These are phyloP conservation scores for Curvularia eragrostidis DNA, from an alignment of 2,329 filamentous ascomycete genomes.

Conservation along the genomic window DNA sequence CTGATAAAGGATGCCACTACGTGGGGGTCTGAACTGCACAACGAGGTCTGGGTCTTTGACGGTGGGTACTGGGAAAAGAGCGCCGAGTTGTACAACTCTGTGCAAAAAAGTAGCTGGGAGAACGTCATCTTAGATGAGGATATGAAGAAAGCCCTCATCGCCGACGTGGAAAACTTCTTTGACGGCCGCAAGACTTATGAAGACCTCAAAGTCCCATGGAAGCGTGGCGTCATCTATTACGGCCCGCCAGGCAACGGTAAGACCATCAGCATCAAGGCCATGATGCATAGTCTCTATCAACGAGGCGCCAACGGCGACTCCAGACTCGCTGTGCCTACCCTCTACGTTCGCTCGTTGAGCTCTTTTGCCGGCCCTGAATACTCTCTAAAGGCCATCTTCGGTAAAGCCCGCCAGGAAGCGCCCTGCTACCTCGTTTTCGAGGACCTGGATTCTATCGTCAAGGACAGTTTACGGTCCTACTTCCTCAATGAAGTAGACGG, in stretches of 20 bases:
- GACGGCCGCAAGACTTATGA: slow-evolving; percentile 64
- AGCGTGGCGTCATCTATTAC: slow-evolving; percentile 72
- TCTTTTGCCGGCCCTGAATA: slow-evolving; percentile 61
- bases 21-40: slow-evolving; percentile 65
- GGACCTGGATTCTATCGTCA: slow-evolving; percentile 72
- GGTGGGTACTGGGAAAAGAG: slow-evolving; percentile 68
- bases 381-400: slow-evolving; percentile 47
- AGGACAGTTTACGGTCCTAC: slow-evolving; percentile 66
- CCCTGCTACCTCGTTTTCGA: slow-evolving; percentile 76
- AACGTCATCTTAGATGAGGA: slow-evolving; percentile 69
- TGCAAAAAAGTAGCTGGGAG: slow-evolving; percentile 62
- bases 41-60: slow-evolving; percentile 73
- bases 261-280: slow-evolving; percentile 73
- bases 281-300: slow-evolving; percentile 68
- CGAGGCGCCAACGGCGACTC: slow-evolving; percentile 49
- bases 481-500: slow-evolving; percentile 78
- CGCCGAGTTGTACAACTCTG: slow-evolving; percentile 63
- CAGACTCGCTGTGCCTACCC: slow-evolving; percentile 60
- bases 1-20: slow-evolving; percentile 63
- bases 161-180: slow-evolving; percentile 71
- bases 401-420: slow-evolving; percentile 65
- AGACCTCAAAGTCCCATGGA: slow-evolving; percentile 71
- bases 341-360: slow-evolving; percentile 60
- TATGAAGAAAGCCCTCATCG: slow-evolving; percentile 70
- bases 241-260: slow-evolving; percentile 71